Conservation (phyloP, 805 yeast species). For the Ogataea henricii region DNA sequence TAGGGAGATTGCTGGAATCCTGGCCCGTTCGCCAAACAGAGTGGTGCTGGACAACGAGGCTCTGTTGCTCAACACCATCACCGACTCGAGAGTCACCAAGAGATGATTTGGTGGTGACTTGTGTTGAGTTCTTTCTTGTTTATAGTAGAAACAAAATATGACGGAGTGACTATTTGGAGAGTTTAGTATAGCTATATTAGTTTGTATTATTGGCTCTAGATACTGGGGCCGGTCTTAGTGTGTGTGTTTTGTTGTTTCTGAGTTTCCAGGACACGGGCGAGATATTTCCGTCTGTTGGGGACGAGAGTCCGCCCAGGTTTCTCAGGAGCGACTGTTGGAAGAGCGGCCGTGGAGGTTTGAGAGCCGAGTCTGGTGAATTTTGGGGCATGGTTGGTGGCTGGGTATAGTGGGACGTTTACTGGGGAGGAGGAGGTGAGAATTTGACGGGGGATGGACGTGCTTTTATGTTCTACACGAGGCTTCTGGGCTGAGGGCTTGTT, state of each 20-base stretch:
- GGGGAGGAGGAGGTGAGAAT: no score
- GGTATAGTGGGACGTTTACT: no score
- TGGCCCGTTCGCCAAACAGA: conserved; percentile 87
- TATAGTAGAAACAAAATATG: conserved; percentile 10
- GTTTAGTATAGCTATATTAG: neutral
- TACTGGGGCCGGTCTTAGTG: no score
- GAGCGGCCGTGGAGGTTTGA: neutral
- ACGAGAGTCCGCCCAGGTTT: conserved; percentile 2
- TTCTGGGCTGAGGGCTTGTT: no score
- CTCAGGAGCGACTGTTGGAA: neutral
- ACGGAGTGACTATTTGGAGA: neutral
- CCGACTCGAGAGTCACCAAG: conserved; percentile 63
- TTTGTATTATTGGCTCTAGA: no score
- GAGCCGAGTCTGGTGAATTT: neutral
- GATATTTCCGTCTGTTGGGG: conserved; percentile 10
- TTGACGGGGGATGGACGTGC: no score
- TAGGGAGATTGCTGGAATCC: conserved; percentile 85
- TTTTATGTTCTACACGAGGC: no score
- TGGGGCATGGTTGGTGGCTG: neutral
- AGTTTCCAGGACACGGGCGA: conserved; percentile 3
- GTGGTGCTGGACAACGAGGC: conserved; percentile 91
- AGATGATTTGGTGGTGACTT: conserved; percentile 24
- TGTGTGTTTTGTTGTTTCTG: neutral
- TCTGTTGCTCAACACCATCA: conserved; percentile 82
- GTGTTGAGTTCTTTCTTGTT: no score